Evolutionary conservation across 768 basidiomycete genomes (phyloP).

Genomic region (Tricholoma terreum): DNA sequence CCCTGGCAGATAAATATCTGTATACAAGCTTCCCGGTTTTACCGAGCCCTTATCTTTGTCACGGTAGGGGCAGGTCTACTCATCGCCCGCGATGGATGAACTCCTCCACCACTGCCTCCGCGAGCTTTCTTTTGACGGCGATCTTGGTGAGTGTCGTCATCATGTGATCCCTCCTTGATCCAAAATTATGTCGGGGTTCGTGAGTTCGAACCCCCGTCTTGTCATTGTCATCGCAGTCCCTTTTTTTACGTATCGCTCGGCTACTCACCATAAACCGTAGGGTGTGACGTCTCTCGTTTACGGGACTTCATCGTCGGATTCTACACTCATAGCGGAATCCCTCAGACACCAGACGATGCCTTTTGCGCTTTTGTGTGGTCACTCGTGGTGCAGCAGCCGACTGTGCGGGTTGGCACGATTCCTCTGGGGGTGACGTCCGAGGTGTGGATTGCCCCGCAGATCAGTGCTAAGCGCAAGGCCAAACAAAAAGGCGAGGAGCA

Average conservation of each 20-base stretch:
- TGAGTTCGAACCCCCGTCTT: conserved; percentile 44
- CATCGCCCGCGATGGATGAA: conserved; percentile 61
- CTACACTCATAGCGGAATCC: conserved; percentile 44
- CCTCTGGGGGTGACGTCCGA: conserved; percentile 59
- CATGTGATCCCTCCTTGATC: conserved; percentile 26
- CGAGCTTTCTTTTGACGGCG: conserved; percentile 88
- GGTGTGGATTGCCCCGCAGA: conserved; percentile 78
- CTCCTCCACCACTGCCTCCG: conserved; percentile 81
- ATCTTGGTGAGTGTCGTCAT: conserved; percentile 65
- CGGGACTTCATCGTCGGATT: conserved; percentile 68
- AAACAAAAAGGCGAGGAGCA: conserved; percentile 52
- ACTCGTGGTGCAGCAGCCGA: conserved; percentile 69
- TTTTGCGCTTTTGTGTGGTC: conserved; percentile 85
- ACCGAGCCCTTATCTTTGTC: neutral
- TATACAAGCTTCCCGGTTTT: neutral
- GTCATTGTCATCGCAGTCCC: conserved; percentile 10
- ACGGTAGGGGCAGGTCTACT: neutral
- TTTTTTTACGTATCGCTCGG: conserved; percentile 8
- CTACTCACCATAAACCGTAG: conserved; percentile 36
- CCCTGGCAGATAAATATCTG: neutral
- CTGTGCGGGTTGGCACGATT: conserved; percentile 69
- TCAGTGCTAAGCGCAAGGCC: conserved; percentile 62
- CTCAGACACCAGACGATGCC: conserved; percentile 64
- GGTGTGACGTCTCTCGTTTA: conserved; percentile 71
- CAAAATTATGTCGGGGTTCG: conserved; percentile 12